A percentile compares a stretch with the other conserved stretches of the same genome.
phyloP scores from a whole-genome alignment of 331 rosid species.

The Quercus phellos region DNA sequence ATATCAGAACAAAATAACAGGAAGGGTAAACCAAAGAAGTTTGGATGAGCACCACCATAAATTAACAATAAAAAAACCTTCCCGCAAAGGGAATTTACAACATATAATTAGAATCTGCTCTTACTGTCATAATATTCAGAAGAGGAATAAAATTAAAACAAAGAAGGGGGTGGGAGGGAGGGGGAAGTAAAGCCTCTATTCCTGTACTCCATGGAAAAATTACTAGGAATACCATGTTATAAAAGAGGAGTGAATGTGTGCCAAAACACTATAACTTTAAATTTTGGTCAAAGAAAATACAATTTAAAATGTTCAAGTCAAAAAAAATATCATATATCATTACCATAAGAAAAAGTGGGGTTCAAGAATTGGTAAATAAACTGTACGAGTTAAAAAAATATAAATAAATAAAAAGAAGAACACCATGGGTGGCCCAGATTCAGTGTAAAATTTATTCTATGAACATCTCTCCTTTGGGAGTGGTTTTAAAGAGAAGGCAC shows the following conservation, averaged over 20 bases:
- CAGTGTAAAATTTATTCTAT: background rate
- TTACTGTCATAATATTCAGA: background rate
- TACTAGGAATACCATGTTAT: background rate
- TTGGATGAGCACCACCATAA: background rate
- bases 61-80: background rate
- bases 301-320: background rate
- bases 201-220: background rate
- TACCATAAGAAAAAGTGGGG: background rate
- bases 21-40: slow-evolving; percentile 3
- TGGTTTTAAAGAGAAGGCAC: too few species aligned
- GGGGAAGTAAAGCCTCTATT: background rate
- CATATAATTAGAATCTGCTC: background rate
- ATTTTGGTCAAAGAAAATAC: background rate
- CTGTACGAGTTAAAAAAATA: background rate
- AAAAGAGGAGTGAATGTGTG: background rate
- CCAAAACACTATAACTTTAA: background rate
- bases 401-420: background rate
- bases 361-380: background rate
- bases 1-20: background rate
- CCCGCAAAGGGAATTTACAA: background rate
- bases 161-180: background rate
- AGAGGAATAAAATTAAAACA: background rate
- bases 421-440: background rate
- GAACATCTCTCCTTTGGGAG: background rate
- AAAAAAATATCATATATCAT: background rate